Base-by-base conservation (phyloP, 2,329 filamentous ascomycete species). In the Decorospora gaudefroyi region DNA sequence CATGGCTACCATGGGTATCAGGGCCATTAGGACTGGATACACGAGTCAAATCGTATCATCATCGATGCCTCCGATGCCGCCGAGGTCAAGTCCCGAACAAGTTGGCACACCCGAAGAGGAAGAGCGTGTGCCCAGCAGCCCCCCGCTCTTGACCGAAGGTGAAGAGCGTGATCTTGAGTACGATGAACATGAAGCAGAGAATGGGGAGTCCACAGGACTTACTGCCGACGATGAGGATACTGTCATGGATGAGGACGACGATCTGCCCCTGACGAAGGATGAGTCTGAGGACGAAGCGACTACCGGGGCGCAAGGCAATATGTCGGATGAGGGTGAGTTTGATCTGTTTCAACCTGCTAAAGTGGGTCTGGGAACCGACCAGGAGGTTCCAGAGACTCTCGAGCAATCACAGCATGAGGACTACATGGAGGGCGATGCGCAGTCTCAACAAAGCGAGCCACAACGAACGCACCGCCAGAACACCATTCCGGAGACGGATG, bases 61-160 rank as follows among this genome's bases (percentile, higher is more conserved):
- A 1, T 69, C 66, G 4, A 56, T 67, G 22, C 57, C 64, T 18
- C 57, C 57, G 21, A 60, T 61, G 49, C 69, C 68, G 12, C 59
- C 57, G 6, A 40, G 47, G 17, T 57, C 52, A 3, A 66, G 57
- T 28, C 55, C 52, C 4, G 50, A 59, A 0, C 50, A 57, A 10
- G 40, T 37, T 2, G 38, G 46, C 8, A 42, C 37, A 1, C 36
- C 41, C 3, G 60, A 59, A 6, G 53, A 54, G 8, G 62, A 65
- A 31, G 59, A 64, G 11, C 57, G 65, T 16, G 64, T 72, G 18
- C 67, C 68, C 2, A 72, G 69, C 39, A 72, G 69, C 39, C 69
- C 69, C 9, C 69, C 69, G 8, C 34, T 65, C 2, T 23, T 65
- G 21, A 8, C 45, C 6, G 57, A 60, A 6, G 60, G 59, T 13